These are phyloP conservation scores for Euphorbia celastroides DNA, from an alignment of 441 rosid genomes.

Conservation along the genomic window DNA sequence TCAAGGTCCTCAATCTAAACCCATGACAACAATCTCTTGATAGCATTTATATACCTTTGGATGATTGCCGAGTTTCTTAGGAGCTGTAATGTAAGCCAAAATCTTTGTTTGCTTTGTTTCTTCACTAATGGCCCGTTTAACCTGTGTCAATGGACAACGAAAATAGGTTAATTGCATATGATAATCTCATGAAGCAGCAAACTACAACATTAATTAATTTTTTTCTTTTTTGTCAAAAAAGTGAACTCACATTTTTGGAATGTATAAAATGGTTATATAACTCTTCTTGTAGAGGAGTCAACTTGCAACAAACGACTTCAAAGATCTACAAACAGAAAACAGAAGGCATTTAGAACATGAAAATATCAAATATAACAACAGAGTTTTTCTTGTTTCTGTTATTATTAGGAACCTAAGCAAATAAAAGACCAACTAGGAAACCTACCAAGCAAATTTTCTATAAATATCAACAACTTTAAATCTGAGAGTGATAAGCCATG, in stretches of 20 bases:
- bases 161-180: conserved; percentile 7
- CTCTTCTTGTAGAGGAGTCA: conserved; percentile 83
- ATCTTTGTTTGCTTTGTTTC: conserved; percentile 81
- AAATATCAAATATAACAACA: conserved; percentile 5
- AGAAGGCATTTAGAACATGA: conserved; percentile 17
- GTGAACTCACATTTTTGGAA: conserved; percentile 83
- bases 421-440: conserved; percentile 1
- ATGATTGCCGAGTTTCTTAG: conserved; percentile 98
- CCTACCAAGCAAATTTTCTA: neutral
- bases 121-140: conserved; percentile 73
- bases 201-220: neutral
- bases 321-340: conserved; percentile 62
- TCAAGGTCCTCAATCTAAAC: conserved; percentile 7
- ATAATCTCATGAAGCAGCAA: conserved; percentile 4
- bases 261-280: conserved; percentile 89
- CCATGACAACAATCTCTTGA: conserved; percentile 8
- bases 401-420: neutral
- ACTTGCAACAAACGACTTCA: conserved; percentile 98
- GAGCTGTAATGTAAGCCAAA: conserved; percentile 96
- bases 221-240: conserved; percentile 11
- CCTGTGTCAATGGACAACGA: conserved; percentile 41
- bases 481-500: neutral
- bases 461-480: neutral
- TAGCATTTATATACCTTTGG: conserved; percentile 60
- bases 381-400: neutral